Evolutionary conservation across 768 basidiomycete species (phyloP).

Genomic region (Lyophyllum decastes): DNA sequence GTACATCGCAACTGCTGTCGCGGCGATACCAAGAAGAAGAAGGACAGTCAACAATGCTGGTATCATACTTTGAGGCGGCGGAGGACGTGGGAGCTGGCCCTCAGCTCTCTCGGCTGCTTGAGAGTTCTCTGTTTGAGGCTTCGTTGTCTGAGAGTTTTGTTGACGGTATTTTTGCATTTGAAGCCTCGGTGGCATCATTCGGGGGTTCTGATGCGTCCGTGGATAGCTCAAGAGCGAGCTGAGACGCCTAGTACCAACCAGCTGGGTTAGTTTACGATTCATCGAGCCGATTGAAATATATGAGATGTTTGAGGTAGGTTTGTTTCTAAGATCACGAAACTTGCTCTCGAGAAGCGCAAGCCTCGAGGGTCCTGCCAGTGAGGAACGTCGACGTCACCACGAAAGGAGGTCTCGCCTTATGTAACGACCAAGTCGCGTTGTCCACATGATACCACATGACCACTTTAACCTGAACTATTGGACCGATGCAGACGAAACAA

Average conservation of each 20-base stretch:
- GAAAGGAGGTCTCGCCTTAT: neutral
- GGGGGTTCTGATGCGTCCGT: neutral
- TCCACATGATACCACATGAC: neutral
- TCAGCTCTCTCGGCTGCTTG: neutral
- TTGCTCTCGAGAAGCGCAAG: too few species aligned
- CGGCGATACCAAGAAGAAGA: conserved; percentile 30
- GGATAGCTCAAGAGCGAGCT: neutral
- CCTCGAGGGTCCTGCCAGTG: too few species aligned
- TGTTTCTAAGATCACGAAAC: too few species aligned
- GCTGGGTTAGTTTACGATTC: neutral
- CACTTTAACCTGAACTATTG: neutral
- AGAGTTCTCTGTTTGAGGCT: neutral
- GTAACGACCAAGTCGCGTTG: neutral
- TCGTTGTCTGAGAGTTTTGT: neutral
- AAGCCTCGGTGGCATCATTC: neutral
- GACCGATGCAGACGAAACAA: too few species aligned
- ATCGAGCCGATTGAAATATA: neutral
- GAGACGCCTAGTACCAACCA: neutral
- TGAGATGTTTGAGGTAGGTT: too few species aligned
- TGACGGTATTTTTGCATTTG: conserved; percentile 2
- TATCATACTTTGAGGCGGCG: conserved; percentile 24
- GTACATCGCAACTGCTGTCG: conserved; percentile 36
- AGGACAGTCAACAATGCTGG: conserved; percentile 29
- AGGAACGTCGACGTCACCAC: too few species aligned
- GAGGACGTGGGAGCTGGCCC: conserved; percentile 21